Evolutionary conservation across 1,284 basidiomycete genomes (phyloP).

Genomic region (Puccinia triticina): DNA sequence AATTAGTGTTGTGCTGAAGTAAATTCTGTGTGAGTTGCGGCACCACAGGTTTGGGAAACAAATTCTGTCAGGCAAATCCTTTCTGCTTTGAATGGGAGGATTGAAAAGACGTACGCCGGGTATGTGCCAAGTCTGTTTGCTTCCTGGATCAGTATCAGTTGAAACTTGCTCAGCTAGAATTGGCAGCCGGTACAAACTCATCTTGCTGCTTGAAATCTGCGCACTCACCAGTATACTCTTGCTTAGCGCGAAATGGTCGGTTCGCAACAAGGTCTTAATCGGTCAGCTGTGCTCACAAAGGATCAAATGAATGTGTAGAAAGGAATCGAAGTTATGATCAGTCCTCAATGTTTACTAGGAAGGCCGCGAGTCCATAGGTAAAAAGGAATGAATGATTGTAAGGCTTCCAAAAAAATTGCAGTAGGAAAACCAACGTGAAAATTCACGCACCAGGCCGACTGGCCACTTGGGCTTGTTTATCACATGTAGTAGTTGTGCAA

Average conservation of each 20-base stretch:
- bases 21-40: neutral
- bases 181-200: neutral
- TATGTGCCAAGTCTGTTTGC: slow-evolving; percentile 4
- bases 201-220: neutral
- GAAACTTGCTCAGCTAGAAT: neutral
- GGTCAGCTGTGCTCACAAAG: neutral
- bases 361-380: neutral
- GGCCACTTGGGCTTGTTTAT: neutral
- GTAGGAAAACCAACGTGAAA: neutral
- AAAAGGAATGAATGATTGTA: neutral
- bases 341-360: neutral
- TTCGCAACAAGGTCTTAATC: neutral
- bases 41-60: neutral
- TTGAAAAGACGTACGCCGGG: neutral
- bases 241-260: neutral
- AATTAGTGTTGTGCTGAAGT: no score
- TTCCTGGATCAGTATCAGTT: neutral
- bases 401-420: neutral
- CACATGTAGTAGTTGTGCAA: neutral
- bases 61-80: neutral
- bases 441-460: neutral
- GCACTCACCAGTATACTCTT: neutral
- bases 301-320: neutral
- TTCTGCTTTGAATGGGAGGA: neutral
- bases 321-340: neutral